Percentiles rank a stretch among this genome's conserved stretches.
Conservation (phyloP, 192 early-diverging fungal species). For the Phlyctochytrium arcticum region DNA sequence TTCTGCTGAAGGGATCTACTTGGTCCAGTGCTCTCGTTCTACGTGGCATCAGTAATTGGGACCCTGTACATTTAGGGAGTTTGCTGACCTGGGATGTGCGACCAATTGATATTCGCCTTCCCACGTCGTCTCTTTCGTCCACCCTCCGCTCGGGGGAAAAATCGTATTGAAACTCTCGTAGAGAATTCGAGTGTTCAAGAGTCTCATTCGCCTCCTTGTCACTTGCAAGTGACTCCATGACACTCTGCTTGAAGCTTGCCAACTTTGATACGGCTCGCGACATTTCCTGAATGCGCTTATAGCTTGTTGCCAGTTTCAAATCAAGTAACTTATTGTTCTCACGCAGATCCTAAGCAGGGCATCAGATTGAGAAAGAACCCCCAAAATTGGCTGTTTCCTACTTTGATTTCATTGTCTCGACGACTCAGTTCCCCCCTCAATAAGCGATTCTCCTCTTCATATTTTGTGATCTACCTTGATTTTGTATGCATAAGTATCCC, state of each 20-base stretch:
- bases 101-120: too few relatives aligned
- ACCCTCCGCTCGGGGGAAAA: too few relatives aligned
- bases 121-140: too few relatives aligned
- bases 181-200: too few relatives aligned
- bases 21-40: too few relatives aligned
- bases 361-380: neutral
- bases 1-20: too few relatives aligned
- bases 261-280: constrained; percentile 23
- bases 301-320: neutral
- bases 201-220: constrained; percentile 18
- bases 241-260: constrained; percentile 30
- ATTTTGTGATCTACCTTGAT: too few relatives aligned
- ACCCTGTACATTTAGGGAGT: too few relatives aligned
- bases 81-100: too few relatives aligned
- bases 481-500: constrained; percentile 25
- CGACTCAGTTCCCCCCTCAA: neutral
- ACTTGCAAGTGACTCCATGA: constrained; percentile 25
- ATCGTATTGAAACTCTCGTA: too few relatives aligned
- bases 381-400: neutral
- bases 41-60: too few relatives aligned
- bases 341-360: neutral
- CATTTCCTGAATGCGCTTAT: constrained; percentile 30
- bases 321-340: neutral
- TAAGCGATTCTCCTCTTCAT: constrained; percentile 16
- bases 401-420: constrained; percentile 29